Percentiles rank a stretch among this genome's conserved stretches.
These are phyloP conservation scores for Penicillium coprophilum DNA, from an alignment of 495 filamentous ascomycete species.

Conservation along the genomic window DNA sequence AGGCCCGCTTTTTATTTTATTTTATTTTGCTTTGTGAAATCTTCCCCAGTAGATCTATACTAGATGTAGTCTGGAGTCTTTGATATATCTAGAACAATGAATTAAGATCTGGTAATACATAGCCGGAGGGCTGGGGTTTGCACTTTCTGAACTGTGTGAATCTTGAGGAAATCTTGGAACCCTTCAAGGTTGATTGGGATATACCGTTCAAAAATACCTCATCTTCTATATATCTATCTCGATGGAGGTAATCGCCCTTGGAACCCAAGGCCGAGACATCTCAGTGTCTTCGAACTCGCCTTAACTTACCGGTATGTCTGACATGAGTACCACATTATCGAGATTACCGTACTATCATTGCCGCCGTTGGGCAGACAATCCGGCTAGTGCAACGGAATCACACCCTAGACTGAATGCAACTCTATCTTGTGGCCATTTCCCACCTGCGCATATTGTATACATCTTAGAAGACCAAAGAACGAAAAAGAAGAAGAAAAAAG, in stretches of 20 bases:
- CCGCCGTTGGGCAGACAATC: conserved; percentile 10
- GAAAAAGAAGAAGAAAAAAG: conserved; percentile 1
- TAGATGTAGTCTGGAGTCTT: neutral
- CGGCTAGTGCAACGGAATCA: neutral
- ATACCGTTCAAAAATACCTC: neutral
- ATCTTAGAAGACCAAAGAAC: conserved; percentile 1
- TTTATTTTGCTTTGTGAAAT: neutral
- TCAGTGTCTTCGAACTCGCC: neutral
- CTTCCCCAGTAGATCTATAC: neutral
- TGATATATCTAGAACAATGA: no score
- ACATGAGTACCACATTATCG: neutral
- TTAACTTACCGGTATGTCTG: neutral
- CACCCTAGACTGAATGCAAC: neutral
- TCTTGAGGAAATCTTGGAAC: neutral
- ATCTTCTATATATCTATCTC: no score
- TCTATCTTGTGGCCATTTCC: no score
- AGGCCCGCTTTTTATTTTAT: conserved; percentile 20
- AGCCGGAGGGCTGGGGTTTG: no score
- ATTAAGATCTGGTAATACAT: neutral
- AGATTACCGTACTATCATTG: neutral
- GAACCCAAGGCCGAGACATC: no score
- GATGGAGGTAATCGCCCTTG: no score
- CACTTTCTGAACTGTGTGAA: no score
- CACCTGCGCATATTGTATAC: no score
- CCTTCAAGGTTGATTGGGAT: neutral